Percentiles rank a stretch among this genome's conserved stretches.
Evolutionary conservation across 305 asterid species (phyloP).

Genomic region (Plantago coronopus): DNA sequence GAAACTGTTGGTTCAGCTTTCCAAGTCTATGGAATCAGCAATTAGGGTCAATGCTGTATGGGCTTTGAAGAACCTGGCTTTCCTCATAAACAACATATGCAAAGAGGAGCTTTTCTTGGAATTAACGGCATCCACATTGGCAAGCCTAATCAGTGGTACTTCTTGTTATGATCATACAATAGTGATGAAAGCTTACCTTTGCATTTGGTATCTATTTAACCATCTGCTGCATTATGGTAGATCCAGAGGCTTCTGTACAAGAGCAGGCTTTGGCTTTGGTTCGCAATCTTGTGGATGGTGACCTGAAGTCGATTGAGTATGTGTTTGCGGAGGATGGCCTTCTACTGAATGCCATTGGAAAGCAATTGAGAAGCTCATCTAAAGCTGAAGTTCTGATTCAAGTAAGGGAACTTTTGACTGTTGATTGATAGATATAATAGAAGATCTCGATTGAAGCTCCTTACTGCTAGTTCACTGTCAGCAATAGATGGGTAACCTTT

Average conservation of each 20-base stretch:
- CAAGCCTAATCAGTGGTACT: slow-evolving; percentile 80
- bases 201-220: slow-evolving; percentile 24
- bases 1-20: slow-evolving; percentile 76
- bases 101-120: slow-evolving; percentile 79
- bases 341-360: slow-evolving; percentile 70
- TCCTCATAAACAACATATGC: slow-evolving; percentile 61
- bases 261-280: slow-evolving; percentile 80
- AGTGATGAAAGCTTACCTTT: slow-evolving; percentile 13
- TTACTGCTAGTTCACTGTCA: slow-evolving; percentile 16
- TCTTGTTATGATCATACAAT: slow-evolving; percentile 4
- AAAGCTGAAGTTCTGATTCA: slow-evolving; percentile 71
- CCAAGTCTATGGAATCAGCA: slow-evolving; percentile 78
- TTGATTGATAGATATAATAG: slow-evolving; percentile 18
- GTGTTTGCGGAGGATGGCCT: slow-evolving; percentile 61
- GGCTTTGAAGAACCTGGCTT: slow-evolving; percentile 76
- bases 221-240: slow-evolving; percentile 37
- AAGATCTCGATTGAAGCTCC: slow-evolving; percentile 2
- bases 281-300: slow-evolving; percentile 82
- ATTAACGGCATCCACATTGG: slow-evolving; percentile 53
- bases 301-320: slow-evolving; percentile 49
- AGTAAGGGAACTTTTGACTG: slow-evolving; percentile 37
- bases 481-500: neutral
- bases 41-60: slow-evolving; percentile 63
- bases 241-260: slow-evolving; percentile 78
- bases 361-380: slow-evolving; percentile 53